Base-by-base conservation (phyloP, 176 grass and related monocot species). In the Puya raimondii region DNA sequence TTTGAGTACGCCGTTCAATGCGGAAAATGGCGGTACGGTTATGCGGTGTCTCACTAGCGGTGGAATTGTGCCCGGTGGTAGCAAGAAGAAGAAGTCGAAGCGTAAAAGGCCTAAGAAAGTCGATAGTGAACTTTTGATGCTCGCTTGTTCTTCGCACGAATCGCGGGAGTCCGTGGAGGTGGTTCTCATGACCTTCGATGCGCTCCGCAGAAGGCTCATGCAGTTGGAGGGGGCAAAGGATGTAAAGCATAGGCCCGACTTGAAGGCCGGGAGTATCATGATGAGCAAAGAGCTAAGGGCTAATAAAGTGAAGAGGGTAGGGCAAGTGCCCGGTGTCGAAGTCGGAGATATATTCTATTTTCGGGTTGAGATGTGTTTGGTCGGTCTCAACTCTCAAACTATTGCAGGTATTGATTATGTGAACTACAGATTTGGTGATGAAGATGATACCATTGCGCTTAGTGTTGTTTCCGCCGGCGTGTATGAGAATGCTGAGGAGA, bases 341-440 rank as follows among this genome's bases (percentile, higher is more conserved):
- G 82, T 96, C 65, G 91, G 91, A 63, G 91, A 96, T 53, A 91
- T 91, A 79, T 96, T 88, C 67, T 96, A 91, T 83, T 96, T 96
- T 65, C 86, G 88, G 66, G 88, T 96, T 3, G 91, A 96, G 79
- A 91, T 91, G 85, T 91, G 87, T 68, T 75, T 96, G 65, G 85
- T 96, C 11, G 91, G 91, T 10, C 57, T 96, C 64, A 85, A 88
- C 78, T 72, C 68, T 67, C 87, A 96, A 58, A 84, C 67, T 68
- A 80, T 96, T 67, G 70, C 82, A 2, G 91, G 91, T 58, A 96
- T 96, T 75, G 91, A 96, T 76, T 96, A 91, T 50, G 85, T 80
- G 69, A 79, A 78, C 72, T 25, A 53, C 51, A 87, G 79, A 47
- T 91, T 88, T 50, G 80, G 71, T 47, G 67, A 72, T 57, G 80